Evolutionary conservation across 768 basidiomycete species (phyloP).

Genomic region (Termitomyces sp.): DNA sequence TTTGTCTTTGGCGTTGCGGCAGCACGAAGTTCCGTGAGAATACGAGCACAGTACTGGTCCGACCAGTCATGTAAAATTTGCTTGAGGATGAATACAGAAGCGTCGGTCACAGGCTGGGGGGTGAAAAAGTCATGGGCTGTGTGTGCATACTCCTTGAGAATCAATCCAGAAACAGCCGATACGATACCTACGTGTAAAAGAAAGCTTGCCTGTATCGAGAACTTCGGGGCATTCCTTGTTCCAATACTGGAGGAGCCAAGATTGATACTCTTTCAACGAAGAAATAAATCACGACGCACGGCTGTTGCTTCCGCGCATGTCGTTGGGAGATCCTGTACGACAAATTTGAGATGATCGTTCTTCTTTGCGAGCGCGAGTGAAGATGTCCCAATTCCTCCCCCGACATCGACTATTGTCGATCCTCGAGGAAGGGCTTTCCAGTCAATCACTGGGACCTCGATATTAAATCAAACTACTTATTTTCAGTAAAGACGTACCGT

Average conservation of each 20-base stretch:
- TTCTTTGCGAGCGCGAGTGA: conserved; percentile 16
- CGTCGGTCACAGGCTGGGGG: conserved; percentile 27
- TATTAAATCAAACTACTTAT: not conserved
- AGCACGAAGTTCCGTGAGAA: conserved; percentile 15
- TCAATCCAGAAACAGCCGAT: not conserved
- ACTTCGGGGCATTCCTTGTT: conserved; percentile 1
- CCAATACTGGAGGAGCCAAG: no score
- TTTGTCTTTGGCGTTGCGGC: conserved; percentile 27
- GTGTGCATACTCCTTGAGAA: not conserved
- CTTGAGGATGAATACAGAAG: conserved; percentile 29
- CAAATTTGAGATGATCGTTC: conserved; percentile 13
- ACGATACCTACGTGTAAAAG: conserved; percentile 1
- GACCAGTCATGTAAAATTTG: conserved; percentile 35
- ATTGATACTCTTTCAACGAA: not conserved
- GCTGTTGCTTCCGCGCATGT: conserved; percentile 12
- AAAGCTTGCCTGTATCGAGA: conserved; percentile 1
- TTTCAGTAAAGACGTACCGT: not conserved
- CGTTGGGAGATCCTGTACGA: conserved; percentile 20
- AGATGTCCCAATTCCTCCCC: conserved; percentile 22
- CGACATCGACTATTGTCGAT: conserved; percentile 25
- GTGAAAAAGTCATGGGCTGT: conserved; percentile 31
- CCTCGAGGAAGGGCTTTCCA: conserved; percentile 17
- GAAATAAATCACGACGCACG: not conserved
- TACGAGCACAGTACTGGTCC: conserved; percentile 17
- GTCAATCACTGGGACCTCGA: conserved; percentile 13